Conservation (phyloP, 2,329 filamentous ascomycete species). For the Monosporascus cannonballus region DNA sequence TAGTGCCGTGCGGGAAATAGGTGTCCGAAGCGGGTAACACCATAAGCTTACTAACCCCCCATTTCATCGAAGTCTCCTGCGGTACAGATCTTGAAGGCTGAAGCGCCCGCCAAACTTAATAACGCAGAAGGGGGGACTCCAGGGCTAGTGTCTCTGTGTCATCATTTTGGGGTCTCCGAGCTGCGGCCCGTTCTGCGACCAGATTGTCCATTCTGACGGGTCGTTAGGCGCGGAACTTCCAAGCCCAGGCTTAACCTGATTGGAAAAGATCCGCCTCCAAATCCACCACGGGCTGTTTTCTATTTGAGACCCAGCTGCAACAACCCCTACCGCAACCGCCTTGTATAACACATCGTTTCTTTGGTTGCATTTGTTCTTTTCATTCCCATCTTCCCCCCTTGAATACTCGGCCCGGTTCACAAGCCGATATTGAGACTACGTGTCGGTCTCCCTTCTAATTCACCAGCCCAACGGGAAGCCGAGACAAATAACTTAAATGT, state of each 20-base stretch:
- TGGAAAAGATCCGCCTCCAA: slow-evolving; percentile 20
- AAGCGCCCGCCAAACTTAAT: background rate
- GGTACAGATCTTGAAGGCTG: background rate
- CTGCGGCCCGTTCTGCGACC: slow-evolving; percentile 29
- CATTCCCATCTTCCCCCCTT: background rate
- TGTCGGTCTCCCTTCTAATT: background rate
- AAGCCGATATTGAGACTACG: background rate
- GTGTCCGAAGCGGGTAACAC: too few species aligned
- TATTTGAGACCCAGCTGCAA: slow-evolving; percentile 2
- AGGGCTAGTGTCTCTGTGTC: slow-evolving; percentile 9
- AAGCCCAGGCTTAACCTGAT: slow-evolving; percentile 21
- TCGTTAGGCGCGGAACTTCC: slow-evolving; percentile 20
- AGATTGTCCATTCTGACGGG: slow-evolving; percentile 23
- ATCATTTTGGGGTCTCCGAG: slow-evolving; percentile 24
- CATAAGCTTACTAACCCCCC: background rate
- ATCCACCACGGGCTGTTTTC: slow-evolving; percentile 3
- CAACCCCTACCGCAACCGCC: background rate
- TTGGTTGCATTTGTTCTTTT: background rate
- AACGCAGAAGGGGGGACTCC: background rate
- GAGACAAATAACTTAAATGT: background rate
- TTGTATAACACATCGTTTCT: slow-evolving; percentile 2
- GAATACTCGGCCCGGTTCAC: background rate
- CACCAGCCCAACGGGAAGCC: background rate
- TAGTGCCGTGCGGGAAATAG: too few species aligned
- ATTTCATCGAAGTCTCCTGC: background rate